phyloP scores from a whole-genome alignment of 139 green algal genomes.

The Astrephomene gubernaculifera region DNA sequence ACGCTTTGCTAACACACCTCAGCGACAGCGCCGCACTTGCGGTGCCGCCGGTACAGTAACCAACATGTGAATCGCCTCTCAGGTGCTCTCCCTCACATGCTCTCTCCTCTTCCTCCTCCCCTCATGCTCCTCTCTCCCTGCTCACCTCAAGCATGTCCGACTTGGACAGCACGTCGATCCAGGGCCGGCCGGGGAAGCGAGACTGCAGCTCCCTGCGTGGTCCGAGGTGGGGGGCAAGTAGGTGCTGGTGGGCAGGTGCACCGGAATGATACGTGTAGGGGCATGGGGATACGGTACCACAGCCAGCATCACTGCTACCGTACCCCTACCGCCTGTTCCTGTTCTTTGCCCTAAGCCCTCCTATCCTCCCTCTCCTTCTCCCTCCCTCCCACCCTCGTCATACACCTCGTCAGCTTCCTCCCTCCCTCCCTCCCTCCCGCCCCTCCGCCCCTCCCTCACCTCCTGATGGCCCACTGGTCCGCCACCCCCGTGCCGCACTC shows the following conservation, averaged over 20 bases:
- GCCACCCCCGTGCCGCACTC: constrained; percentile 88
- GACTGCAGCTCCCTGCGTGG: constrained; percentile 62
- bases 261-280: no score
- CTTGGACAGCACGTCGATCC: constrained; percentile 96
- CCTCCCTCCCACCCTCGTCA: background rate
- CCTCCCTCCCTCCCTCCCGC: background rate
- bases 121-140: background rate
- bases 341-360: background rate
- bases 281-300: no score
- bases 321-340: background rate
- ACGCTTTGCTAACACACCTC: no score
- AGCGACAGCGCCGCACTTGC: no score
- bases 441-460: background rate
- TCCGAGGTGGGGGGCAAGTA: background rate
- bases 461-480: constrained; percentile 82
- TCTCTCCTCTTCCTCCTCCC: background rate
- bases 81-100: no score
- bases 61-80: no score
- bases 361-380: background rate
- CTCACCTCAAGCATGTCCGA: constrained; percentile 80
- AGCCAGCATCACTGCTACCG: no score
- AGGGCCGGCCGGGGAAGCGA: constrained; percentile 83
- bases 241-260: background rate
- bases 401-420: background rate
- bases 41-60: no score